Conservation (phyloP, 108 stramenopile genomes). For the Seminavis robusta region DNA sequence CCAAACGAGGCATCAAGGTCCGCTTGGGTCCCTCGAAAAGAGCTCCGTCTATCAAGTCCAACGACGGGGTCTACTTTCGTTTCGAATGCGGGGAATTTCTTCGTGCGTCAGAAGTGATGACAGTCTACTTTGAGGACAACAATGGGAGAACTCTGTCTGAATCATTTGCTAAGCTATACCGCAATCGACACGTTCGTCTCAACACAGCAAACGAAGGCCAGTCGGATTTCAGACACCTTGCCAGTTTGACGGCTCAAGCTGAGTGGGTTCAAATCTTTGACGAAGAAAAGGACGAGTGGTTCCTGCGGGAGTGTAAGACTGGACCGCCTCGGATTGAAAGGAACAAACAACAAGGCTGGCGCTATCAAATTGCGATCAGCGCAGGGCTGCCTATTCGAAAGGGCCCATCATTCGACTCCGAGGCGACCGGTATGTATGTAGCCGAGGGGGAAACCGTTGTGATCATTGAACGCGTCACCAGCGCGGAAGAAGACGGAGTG, state of each 20-base stretch:
- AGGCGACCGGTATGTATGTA: constrained; percentile 31
- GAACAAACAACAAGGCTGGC: constrained; percentile 68
- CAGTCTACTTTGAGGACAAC: constrained; percentile 35
- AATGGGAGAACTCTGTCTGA: constrained; percentile 30
- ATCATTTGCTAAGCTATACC: constrained; percentile 80
- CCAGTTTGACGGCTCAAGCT: constrained; percentile 50
- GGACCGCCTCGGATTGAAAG: constrained; percentile 69
- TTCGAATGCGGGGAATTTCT: constrained; percentile 90
- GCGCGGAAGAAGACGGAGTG: constrained; percentile 34
- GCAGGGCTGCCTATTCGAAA: constrained; percentile 43
- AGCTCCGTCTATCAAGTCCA: constrained; percentile 66
- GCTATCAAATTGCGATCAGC: constrained; percentile 55
- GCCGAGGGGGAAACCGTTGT: constrained; percentile 47
- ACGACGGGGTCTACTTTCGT: constrained; percentile 65
- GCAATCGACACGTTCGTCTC: constrained; percentile 56
- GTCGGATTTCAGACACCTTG: constrained; percentile 47
- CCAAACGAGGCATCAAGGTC: constrained; percentile 61
- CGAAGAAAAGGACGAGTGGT: constrained; percentile 35
- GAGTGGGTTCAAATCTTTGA: constrained; percentile 82
- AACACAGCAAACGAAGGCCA: constrained; percentile 18
- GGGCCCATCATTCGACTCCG: constrained; percentile 70
- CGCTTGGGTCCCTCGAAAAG: constrained; percentile 68
- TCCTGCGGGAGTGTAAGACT: constrained; percentile 63
- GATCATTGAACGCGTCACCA: constrained; percentile 66
- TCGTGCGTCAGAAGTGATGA: constrained; percentile 77